A percentile compares a stretch with the other conserved stretches of the same genome.
phyloP scores from a whole-genome alignment of 345 rosid genomes.

The Geranium brycei region DNA sequence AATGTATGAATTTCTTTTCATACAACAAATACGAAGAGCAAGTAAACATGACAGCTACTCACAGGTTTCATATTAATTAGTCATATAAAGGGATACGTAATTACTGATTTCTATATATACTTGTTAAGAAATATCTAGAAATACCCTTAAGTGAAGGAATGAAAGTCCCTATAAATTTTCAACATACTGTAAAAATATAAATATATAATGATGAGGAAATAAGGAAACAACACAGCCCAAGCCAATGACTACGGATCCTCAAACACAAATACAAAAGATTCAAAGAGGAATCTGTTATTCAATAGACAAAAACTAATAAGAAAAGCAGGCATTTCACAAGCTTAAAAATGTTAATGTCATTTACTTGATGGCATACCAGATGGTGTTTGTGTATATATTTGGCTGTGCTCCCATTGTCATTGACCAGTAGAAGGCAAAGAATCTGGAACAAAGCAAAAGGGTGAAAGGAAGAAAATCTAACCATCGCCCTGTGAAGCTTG shows the following conservation, averaged over 20 bases:
- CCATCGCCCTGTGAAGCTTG: background rate
- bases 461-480: background rate
- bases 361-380: constrained; percentile 45
- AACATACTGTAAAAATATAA: background rate
- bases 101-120: background rate
- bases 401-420: constrained; percentile 91
- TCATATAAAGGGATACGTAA: too few relatives aligned
- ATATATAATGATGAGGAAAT: background rate
- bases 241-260: background rate
- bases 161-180: background rate
- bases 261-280: background rate
- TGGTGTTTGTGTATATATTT: constrained; percentile 83
- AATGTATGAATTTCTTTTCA: background rate
- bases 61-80: background rate
- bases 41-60: background rate
- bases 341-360: constrained; percentile 2
- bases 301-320: background rate
- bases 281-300: background rate
- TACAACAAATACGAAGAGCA: background rate
- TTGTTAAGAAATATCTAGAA: background rate
- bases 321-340: background rate
- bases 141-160: background rate
- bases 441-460: constrained; percentile 36
- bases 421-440: constrained; percentile 86
- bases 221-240: background rate